Base-by-base conservation (phyloP, 1,139 yeast species). In the Yamadazyma sp. region DNA sequence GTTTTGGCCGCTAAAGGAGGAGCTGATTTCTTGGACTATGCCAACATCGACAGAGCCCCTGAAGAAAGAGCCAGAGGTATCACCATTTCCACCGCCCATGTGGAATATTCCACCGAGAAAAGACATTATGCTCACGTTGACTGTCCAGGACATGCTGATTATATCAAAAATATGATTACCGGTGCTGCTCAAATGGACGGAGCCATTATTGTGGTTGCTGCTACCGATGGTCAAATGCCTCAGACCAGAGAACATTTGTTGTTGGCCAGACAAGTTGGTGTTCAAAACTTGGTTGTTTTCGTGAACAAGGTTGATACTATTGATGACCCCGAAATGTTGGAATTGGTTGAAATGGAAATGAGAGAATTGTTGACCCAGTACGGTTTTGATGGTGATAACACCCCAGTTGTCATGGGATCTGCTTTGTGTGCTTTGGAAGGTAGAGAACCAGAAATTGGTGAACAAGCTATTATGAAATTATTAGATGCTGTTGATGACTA, bases 161-260 rank as follows among this genome's bases (percentile, higher is more conserved):
- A 90, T 70, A 92, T 92, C 70, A 92, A 92, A 77, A 90, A 90
- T 69, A 92, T 92, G 97, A 92, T 92, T 69, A 88, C 97, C 52
- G 97, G 97, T 82, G 97, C 97, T 57, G 96, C 97, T 56, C 96
- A 92, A 69, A 90, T 90, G 97, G 98, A 92, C 67, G 97, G 97
- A 77, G 98, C 97, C 53, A 90, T 92, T 58, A 90, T 92, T 73
- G 98, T 92, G 51, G 98, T 92, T 67, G 97, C 97, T 60, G 98
- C 98, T 50, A 78, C 96, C 44, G 98, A 92, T 62, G 98, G 98
- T 61, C 96, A 90, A 73, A 92, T 92, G 98, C 97, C 97, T 62
- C 98, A 92, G 77, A 94, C 98, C 55, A 86, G 97, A 76, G 98
- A 92, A 75, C 98, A 92, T 73, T 78, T 92, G 76, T 76, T 92